Evolutionary conservation across 129 eudicot genomes (phyloP).

Genomic region (Saussurea involucrata): DNA sequence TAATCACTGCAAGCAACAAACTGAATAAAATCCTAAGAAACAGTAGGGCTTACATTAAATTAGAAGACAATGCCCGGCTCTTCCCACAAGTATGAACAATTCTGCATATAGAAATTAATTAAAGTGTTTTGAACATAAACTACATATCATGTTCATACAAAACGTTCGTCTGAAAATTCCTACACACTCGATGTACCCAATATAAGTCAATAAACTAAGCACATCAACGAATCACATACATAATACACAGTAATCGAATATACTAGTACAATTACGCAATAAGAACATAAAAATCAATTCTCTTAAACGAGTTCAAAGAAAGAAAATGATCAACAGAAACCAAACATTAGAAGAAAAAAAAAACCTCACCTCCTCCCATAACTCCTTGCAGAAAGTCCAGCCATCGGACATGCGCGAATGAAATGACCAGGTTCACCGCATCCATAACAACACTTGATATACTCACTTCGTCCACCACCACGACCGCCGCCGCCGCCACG

Average conservation of each 20-base stretch:
- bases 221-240: neutral
- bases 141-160: neutral
- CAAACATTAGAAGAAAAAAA: neutral
- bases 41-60: neutral
- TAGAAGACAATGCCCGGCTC: neutral
- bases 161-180: neutral
- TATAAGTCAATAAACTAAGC: neutral
- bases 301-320: too few species aligned
- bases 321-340: neutral
- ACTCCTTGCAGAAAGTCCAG: neutral
- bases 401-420: conserved; percentile 19
- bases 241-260: neutral
- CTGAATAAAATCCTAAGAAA: neutral
- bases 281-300: neutral
- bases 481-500: conserved; percentile 21
- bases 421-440: conserved; percentile 22
- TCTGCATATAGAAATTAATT: neutral
- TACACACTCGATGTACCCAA: neutral
- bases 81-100: neutral
- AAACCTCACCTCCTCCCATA: conserved; percentile 1
- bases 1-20: neutral
- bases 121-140: neutral
- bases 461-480: conserved; percentile 19
- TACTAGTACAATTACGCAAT: neutral
- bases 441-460: conserved; percentile 4